Evolutionary conservation across 805 yeast genomes (phyloP), one percentile per base, ranked within the genome.

Genomic region (Candida ipomoeae): DNA sequence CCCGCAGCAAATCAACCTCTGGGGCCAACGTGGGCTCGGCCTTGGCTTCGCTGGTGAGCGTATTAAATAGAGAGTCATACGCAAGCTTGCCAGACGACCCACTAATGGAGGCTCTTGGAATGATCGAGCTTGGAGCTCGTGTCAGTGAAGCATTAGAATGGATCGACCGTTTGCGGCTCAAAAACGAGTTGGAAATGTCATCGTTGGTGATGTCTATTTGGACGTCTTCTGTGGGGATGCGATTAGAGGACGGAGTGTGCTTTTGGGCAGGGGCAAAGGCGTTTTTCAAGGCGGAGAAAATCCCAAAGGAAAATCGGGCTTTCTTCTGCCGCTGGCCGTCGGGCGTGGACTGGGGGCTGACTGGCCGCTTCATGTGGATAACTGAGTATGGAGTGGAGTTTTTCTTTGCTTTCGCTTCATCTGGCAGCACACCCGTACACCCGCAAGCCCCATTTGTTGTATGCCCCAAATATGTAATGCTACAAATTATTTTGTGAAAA

Each of bases 331-430:
- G 48, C 15, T 40, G 47, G 14, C 26, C 41, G 23, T 47, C 47
- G 14, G 50, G 26, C 32, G 48, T 46, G n/a, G 54, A 40, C 20
- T 51, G 50, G n/a, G 59, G 56, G 36, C 61, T 55, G 20, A 46
- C 53, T 10, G 60, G 49, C 40, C 61, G 55, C 38, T 57, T 57
- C 61, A 57, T 57, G 36, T 23, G 35, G 37, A 26, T 17, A 20
- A 4, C 13, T 14, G 29, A 26, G 34, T 21, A 8, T 10, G 18
- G 21, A 8, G 23, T 36, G 40, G 13, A 36, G 23, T 35, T 44
- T 44, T 44, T 44, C 46, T 44, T 44, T 44, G 40, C 46, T 44
- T 44, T 44, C 46, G 46, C 46, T 44, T 21, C 39, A 6, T 21
- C 40, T 35, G 32, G 11, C 2, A 14, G 3, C 31, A 5, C 46